Evolutionary conservation across 202 grass and related monocot species (phyloP).

Genomic region (Elaeis oleifera): DNA sequence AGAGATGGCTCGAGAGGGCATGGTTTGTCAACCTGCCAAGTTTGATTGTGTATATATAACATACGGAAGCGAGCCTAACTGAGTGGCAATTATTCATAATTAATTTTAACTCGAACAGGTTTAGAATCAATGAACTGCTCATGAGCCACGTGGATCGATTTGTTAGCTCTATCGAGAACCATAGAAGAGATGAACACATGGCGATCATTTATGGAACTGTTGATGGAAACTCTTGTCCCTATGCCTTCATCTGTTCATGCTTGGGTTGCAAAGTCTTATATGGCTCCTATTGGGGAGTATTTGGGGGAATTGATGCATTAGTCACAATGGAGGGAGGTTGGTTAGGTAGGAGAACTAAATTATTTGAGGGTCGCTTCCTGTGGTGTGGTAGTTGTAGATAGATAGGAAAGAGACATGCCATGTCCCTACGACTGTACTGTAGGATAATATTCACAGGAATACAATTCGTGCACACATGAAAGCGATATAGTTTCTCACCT

Average conservation of each 20-base stretch:
- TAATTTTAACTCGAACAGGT: no score
- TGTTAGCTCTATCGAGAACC: no score
- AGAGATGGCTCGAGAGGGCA: background rate
- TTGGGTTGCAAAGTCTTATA: background rate
- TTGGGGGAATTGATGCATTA: no score
- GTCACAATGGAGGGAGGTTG: constrained; percentile 2
- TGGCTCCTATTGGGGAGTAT: constrained; percentile 21
- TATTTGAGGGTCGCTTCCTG: constrained; percentile 26
- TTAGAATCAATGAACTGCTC: no score
- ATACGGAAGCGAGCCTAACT: no score
- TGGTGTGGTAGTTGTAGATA: constrained; percentile 61
- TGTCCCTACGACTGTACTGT: constrained; percentile 33
- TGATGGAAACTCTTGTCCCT: constrained; percentile 18
- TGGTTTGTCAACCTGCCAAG: no score
- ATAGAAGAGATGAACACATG: no score
- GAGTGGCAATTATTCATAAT: no score
- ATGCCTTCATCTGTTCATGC: constrained; percentile 21
- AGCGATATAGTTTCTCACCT: no score
- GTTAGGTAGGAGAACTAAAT: constrained; percentile 32
- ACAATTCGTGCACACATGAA: no score
- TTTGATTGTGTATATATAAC: no score
- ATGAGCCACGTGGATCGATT: no score
- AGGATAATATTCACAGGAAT: constrained; percentile 22
- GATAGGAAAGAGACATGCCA: constrained; percentile 35
- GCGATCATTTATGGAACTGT: constrained; percentile 2